Evolutionary conservation across 208 protist species (phyloP), one percentile per base, ranked within the genome.

Genomic region (Endotrypanum monterogeii): DNA sequence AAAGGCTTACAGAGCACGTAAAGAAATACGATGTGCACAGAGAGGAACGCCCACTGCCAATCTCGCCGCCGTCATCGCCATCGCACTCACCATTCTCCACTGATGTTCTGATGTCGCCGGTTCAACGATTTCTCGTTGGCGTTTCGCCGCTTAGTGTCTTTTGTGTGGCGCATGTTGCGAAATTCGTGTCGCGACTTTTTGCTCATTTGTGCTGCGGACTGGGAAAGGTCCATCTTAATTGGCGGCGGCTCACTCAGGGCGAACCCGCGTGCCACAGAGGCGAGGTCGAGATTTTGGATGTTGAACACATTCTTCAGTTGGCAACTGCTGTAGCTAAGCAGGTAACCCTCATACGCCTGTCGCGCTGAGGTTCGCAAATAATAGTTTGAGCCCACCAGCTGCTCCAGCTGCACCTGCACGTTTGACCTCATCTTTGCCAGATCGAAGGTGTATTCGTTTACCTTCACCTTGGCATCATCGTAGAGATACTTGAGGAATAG

Each of bases 231-330:
- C 48, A 98, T 88, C 76, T 97, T 90, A 50, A 98, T 87, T 68
- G 92, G 91, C 44, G 97, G 97, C 12, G 97, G 91, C 71, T 97
- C 93, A 70, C 78, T 90, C 58, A 98, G 80, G 8, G 91, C 96
- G 73, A 99, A 98, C 23, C 92, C 93, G 54, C 90, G 88, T 44
- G 98, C 97, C 48, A 99, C 98, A n/a, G 89, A 87, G 11, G 93
- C 90, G 8, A 99, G 84, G 79, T 99, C 98, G 14, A 99, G 90
- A 51, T 89, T 82, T 74, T 99, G 89, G 12, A 99, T 98, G 72
- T 99, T 89, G 84, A 99, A 99, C 44, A 99, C 99, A 77, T 99
- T 97, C 85, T 99, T 99, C 46, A 99, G 89, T 75, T 98, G 94
- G 71, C 99, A 98, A 66, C 98, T 98, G 63, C 98, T 99, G 89